Evolutionary conservation across 148 eudicot genomes (phyloP), one percentile per base, ranked within the genome.

Genomic region (Chenopodium berlandieri): DNA sequence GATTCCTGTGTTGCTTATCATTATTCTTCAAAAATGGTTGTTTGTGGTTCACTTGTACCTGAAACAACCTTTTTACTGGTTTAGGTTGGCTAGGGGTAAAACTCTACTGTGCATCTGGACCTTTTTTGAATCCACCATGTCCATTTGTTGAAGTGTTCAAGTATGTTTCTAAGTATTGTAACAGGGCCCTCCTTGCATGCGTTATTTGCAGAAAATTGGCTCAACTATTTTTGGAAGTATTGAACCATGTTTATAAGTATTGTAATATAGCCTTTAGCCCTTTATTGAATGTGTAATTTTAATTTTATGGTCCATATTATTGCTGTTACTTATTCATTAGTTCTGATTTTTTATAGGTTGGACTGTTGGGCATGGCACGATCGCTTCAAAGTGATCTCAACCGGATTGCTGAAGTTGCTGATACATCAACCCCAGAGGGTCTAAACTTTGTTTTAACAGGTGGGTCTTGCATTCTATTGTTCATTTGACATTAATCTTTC

Each of bases 371-470:
- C 54, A 84, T 88, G 91, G 98, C 90, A 27, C 84, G 95, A 63
- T 90, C 97, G 22, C 97, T 95, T 83, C 98, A 95, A 82, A 84
- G 73, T 82, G 97, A 93, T 86, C 97, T 95, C 40, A 92, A 93
- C 85, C 89, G 91, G 75, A 93, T 95, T 86, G 97, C 96, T 76
- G 91, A 88, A 84, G 79, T 78, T 83, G 98, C 98, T 72, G 94
- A 95, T 88, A 95, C 97, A 65, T 93, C 97, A 74, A 88, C 89
- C 22, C 84, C 93, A 17, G 90, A 91, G 87, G 98, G 97, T 80
- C 82, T 93, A 81, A 89, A 88, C 87, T 95, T 88, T 78, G 88
- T 95, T 44, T 86, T 95, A 87, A 91, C 95, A 60, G 98, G 98
- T 95, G 84, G 80, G 19, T 62, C 14, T 58, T 62, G 71, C 64